Conservation (phyloP, 768 basidiomycete species). For the Agaricus subrufescens region DNA sequence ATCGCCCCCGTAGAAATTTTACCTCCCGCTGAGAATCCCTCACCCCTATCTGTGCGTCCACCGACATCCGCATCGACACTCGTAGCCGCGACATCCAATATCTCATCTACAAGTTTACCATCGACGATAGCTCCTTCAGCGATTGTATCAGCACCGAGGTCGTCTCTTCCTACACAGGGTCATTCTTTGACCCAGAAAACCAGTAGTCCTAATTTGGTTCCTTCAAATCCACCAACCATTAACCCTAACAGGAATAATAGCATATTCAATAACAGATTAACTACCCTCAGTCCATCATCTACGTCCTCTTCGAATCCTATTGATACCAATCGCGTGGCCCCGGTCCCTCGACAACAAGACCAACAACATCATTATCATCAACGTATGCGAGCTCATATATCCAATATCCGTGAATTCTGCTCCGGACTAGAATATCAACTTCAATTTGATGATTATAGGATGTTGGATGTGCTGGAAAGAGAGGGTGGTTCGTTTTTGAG, state of each 20-base stretch:
- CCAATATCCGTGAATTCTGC: constrained; percentile 39
- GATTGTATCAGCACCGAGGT: constrained; percentile 1
- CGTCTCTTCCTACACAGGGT: not conserved
- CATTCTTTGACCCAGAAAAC: not conserved
- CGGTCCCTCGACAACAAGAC: constrained; percentile 8
- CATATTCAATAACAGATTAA: not conserved
- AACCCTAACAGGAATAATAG: too few species aligned
- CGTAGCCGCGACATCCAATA: too few species aligned
- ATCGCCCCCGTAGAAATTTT: not conserved
- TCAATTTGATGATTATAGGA: constrained; percentile 38
- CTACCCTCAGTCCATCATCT: not conserved
- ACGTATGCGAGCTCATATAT: constrained; percentile 37
- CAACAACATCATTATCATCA: constrained; percentile 24
- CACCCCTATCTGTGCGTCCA: not conserved
- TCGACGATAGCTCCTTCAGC: not conserved
- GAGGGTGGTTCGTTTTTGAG: constrained; percentile 36
- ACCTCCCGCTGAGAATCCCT: not conserved
- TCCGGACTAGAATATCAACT: constrained; percentile 43
- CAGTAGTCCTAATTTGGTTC: not conserved
- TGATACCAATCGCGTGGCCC: constrained; percentile 12
- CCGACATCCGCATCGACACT: not conserved
- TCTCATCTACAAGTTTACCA: not conserved
- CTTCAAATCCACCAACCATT: not conserved
- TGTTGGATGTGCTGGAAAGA: constrained; percentile 37
- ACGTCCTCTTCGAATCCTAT: constrained; percentile 3